These are phyloP conservation scores for Cladosporium phlei DNA, from an alignment of 2,329 filamentous ascomycete genomes.

Conservation along the genomic window DNA sequence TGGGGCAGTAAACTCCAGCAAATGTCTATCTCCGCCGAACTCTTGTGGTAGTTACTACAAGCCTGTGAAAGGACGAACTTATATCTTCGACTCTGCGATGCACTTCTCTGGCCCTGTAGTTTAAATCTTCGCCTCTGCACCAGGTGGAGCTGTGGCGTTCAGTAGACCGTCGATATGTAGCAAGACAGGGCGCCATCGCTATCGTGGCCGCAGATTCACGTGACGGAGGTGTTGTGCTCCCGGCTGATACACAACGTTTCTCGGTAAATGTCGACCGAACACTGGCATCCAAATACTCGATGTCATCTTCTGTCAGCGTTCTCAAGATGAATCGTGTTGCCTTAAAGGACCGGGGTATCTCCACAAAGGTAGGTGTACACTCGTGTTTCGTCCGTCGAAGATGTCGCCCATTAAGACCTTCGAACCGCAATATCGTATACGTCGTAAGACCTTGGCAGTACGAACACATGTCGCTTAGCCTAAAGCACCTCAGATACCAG, in stretches of 20 bases:
- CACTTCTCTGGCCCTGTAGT: neutral
- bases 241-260: neutral
- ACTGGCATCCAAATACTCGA: neutral
- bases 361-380: neutral
- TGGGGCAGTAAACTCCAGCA: no score
- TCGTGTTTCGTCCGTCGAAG: neutral
- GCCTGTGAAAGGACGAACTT: neutral
- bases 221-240: neutral
- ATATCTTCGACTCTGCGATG: neutral
- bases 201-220: neutral
- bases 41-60: neutral
- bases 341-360: neutral
- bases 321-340: slow-evolving; percentile 2
- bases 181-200: neutral
- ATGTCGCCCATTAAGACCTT: neutral
- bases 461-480: neutral
- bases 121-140: neutral
- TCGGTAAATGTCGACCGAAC: neutral
- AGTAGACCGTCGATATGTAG: neutral
- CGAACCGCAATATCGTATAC: neutral
- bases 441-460: neutral
- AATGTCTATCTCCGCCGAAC: neutral
- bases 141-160: neutral
- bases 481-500: neutral
- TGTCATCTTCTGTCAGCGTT: neutral